Evolutionary conservation across 2,329 filamentous ascomycete genomes (phyloP).

Genomic region (Penicillium sp.): DNA sequence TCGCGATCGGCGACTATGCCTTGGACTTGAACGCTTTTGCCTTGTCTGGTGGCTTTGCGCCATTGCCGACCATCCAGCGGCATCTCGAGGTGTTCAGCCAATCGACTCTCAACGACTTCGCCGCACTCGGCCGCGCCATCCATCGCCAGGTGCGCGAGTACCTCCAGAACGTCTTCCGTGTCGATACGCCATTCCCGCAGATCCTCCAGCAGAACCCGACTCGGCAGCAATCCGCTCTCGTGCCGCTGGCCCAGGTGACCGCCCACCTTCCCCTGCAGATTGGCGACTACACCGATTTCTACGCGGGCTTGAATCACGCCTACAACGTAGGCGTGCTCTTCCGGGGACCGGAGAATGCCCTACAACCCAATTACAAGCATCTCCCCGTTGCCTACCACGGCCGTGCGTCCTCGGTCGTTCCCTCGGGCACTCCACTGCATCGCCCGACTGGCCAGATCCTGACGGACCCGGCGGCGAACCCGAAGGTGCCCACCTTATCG

Average conservation of each 20-base stretch:
- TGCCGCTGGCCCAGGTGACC: slow-evolving; percentile 58
- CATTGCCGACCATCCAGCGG: slow-evolving; percentile 55
- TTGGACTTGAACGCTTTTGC: slow-evolving; percentile 66
- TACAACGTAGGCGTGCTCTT: slow-evolving; percentile 70
- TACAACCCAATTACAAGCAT: slow-evolving; percentile 79
- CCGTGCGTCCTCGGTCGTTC: slow-evolving; percentile 69
- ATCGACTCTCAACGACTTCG: slow-evolving; percentile 69
- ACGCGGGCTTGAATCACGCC: slow-evolving; percentile 75
- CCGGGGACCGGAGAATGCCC: slow-evolving; percentile 66
- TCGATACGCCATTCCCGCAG: slow-evolving; percentile 58
- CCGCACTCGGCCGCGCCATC: slow-evolving; percentile 64
- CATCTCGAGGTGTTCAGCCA: slow-evolving; percentile 62
- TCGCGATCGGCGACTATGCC: slow-evolving; percentile 70
- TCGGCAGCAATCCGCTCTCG: slow-evolving; percentile 57
- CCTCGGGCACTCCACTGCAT: slow-evolving; percentile 70
- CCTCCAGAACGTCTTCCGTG: slow-evolving; percentile 64
- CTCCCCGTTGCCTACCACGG: slow-evolving; percentile 81
- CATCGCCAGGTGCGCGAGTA: slow-evolving; percentile 67
- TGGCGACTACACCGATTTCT: slow-evolving; percentile 84
- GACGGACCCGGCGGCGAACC: slow-evolving; percentile 58
- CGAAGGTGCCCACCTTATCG: slow-evolving; percentile 62
- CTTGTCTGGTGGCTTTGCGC: slow-evolving; percentile 57
- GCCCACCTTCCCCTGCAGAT: slow-evolving; percentile 74
- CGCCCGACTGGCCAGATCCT: slow-evolving; percentile 74
- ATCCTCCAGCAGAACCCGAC: slow-evolving; percentile 61